Percentiles rank a stretch among this genome's conserved stretches.
Evolutionary conservation across 805 yeast genomes (phyloP).

Genomic region (Scheffersomyces stipitis): DNA sequence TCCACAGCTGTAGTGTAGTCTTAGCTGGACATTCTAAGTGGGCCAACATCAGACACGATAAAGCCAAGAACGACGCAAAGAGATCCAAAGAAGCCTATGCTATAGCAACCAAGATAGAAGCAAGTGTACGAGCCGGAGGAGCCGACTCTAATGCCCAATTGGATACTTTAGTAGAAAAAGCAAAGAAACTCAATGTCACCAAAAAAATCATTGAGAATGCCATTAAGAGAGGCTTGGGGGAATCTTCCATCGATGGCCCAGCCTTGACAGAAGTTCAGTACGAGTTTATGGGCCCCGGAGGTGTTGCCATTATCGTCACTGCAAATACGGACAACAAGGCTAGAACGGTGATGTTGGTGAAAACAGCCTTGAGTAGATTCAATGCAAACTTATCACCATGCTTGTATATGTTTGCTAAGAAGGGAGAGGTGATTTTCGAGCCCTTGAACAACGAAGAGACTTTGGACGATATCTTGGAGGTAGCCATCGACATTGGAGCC

Average conservation of each 20-base stretch:
- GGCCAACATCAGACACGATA: slow-evolving; percentile 92
- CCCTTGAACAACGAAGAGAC: slow-evolving; percentile 30
- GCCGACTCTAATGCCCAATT: slow-evolving; percentile 65
- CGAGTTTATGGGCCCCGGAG: slow-evolving; percentile 93
- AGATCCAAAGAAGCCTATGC: slow-evolving; percentile 68
- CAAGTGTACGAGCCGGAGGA: slow-evolving; percentile 73
- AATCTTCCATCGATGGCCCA: slow-evolving; percentile 46
- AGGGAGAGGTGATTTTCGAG: slow-evolving; percentile 68
- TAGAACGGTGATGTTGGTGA: slow-evolving; percentile 72
- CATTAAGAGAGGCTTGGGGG: slow-evolving; percentile 79
- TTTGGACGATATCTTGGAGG: slow-evolving; percentile 72
- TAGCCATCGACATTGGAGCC: slow-evolving; percentile 73
- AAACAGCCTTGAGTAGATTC: slow-evolving; percentile 70
- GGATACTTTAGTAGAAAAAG: slow-evolving; percentile 73
- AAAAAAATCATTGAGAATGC: slow-evolving; percentile 88
- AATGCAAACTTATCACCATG: slow-evolving; percentile 77
- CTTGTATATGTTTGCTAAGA: slow-evolving; percentile 69
- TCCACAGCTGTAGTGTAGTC: slow-evolving; percentile 14
- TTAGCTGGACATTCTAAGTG: slow-evolving; percentile 91
- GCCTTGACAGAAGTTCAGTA: slow-evolving; percentile 54
- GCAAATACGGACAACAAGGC: slow-evolving; percentile 88
- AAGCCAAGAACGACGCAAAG: slow-evolving; percentile 86
- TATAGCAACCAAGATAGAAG: slow-evolving; percentile 69
- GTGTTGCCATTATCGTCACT: slow-evolving; percentile 81
- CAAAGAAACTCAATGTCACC: slow-evolving; percentile 71